These are phyloP conservation scores for Avena atlantica DNA, from an alignment of 176 grass and related monocot species.

Conservation along the genomic window DNA sequence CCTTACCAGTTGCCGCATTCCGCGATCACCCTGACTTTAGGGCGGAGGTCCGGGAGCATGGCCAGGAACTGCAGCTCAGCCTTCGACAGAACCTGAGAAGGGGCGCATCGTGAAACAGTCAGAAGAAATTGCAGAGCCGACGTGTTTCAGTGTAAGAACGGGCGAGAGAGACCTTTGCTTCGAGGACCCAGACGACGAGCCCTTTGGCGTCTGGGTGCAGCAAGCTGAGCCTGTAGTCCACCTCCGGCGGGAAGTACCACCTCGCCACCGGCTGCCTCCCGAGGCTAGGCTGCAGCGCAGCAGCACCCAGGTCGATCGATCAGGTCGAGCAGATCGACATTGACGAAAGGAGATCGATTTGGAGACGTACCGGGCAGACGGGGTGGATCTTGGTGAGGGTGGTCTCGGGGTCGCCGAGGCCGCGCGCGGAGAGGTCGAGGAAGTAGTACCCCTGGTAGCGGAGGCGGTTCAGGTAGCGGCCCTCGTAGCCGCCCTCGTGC, in stretches of 20 bases:
- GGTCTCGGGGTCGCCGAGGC: conserved; percentile 82
- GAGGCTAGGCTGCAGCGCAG: conserved; percentile 70
- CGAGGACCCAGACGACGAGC: conserved; percentile 81
- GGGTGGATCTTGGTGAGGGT: conserved; percentile 95
- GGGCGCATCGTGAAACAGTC: no score
- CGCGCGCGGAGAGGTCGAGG: conserved; percentile 83
- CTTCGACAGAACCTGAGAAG: conserved; percentile 81
- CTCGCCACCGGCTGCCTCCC: conserved; percentile 89
- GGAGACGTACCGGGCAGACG: conserved; percentile 73
- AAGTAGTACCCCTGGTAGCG: conserved; percentile 87
- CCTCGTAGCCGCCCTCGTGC: conserved; percentile 98
- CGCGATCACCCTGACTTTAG: conserved; percentile 80
- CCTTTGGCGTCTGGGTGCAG: conserved; percentile 90
- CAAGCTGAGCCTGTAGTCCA: conserved; percentile 90
- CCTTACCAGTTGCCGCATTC: conserved; percentile 84
- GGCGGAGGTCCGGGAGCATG: conserved; percentile 78
- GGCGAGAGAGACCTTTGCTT: conserved; percentile 68
- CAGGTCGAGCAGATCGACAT: no score
- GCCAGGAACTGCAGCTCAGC: conserved; percentile 91
- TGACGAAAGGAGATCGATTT: no score
- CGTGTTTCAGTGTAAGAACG: no score
- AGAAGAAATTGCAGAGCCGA: neutral
- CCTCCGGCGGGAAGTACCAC: conserved; percentile 96
- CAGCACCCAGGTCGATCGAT: neutral
- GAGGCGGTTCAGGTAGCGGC: conserved; percentile 85